Percentiles rank a stretch among this genome's conserved stretches.
Evolutionary conservation across 2,329 filamentous ascomycete species (phyloP).

Genomic region (Sarocladium brachiariae): DNA sequence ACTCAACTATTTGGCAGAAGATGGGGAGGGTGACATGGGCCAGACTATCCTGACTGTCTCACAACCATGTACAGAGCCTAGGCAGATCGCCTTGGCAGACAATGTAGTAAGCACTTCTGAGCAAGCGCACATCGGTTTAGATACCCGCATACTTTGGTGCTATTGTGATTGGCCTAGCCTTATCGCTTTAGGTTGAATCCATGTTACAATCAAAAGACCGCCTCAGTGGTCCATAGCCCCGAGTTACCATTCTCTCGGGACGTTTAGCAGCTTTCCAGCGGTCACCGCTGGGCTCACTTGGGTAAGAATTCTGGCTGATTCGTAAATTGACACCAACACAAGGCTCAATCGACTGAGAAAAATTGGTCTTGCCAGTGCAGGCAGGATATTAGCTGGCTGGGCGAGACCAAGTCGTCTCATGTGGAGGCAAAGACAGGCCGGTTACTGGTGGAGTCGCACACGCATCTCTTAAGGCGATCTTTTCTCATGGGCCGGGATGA

Average conservation of each 20-base stretch:
- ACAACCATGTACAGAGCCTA: not conserved
- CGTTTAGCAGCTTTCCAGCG: not conserved
- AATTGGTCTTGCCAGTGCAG: no score
- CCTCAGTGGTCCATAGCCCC: not conserved
- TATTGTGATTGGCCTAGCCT: not conserved
- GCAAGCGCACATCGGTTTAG: slow-evolving; percentile 1
- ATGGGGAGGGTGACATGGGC: not conserved
- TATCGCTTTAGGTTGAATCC: slow-evolving; percentile 3
- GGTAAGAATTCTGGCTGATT: not conserved
- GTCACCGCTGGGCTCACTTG: not conserved
- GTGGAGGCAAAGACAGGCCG: slow-evolving; percentile 7
- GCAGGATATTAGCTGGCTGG: not conserved
- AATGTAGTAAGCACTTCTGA: slow-evolving; percentile 4
- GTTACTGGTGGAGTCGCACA: not conserved
- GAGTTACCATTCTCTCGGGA: slow-evolving; percentile 1
- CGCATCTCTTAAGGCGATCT: not conserved
- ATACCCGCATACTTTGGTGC: not conserved
- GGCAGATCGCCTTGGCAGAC: not conserved
- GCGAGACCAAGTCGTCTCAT: not conserved
- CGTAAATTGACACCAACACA: not conserved
- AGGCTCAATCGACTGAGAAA: no score
- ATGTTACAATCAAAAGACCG: not conserved
- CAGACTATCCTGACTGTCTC: slow-evolving; percentile 1
- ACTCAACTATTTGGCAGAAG: not conserved
- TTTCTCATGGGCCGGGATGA: slow-evolving; percentile 1